Evolutionary conservation across 768 basidiomycete genomes (phyloP), one percentile per base, ranked within the genome.

Genomic region (Mycena rebaudengoi): DNA sequence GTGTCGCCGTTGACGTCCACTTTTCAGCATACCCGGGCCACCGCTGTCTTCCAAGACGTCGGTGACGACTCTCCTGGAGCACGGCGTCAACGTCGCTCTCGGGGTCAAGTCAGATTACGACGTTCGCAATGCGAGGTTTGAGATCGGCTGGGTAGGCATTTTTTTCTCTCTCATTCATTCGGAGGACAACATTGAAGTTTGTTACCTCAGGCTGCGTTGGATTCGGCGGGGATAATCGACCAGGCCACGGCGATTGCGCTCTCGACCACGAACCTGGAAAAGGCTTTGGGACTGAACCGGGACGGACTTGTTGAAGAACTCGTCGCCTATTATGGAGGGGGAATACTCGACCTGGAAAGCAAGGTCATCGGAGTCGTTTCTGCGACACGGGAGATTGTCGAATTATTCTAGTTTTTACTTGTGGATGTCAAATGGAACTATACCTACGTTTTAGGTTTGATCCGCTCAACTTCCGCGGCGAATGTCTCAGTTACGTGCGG

Each of bases 101-200:
- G 90, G 88, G 2, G 80, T 86, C 16, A 72, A 77, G 6, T 85
- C 89, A 62, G 85, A 85, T 32, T 90, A 85, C 82, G 79, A 82
- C 44, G 89, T 89, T 4, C 84, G 88, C 26, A 91, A 91, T 64
- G 84, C 87, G 2, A 82, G 91, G 8, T 90, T 93, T 60, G 92
- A 95, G 20, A 62, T 83, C 4, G 85, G 79, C 33, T 85, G 86
- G 86, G 86, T 85, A 65, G 35, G 75, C 74, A 13, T 43, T 57
- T 33, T 26, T 14, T 40, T 10, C n/a, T 49, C 8, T 51, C 7
- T 23, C 41, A 37, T 23, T 41, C 6, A n/a, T 23, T 25, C 18
- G 25, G 32, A 8, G 16, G 14, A 16, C 13, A 13, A 37, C 7
- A 25, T 43, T 5, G 30, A 7, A 26, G 21, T 52, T 16, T 50